Base-by-base conservation (phyloP, 192 early-diverging fungal genomes). In the Thoreauomyces humboldtii region DNA sequence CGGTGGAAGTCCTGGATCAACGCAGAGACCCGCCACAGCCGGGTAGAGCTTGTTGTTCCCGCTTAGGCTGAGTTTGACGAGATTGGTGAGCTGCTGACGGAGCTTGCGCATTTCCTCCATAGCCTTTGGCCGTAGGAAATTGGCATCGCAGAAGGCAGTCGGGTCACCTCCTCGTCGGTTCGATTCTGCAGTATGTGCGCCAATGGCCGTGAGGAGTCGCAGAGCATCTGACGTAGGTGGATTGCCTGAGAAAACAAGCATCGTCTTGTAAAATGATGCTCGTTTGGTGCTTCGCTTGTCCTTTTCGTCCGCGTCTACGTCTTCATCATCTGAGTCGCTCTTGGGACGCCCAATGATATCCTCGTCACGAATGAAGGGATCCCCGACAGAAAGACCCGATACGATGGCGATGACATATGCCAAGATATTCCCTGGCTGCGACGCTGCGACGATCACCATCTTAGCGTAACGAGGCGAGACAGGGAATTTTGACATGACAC, bases 341-440 rank as follows among this genome's bases (percentile, higher is more conserved):
- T 28, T 48, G 19, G 36, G 55, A 19, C 72, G 38, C 0, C 62
- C 72, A 12, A 71, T 47, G 7, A 78, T 80, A 41, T 81, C 83
- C 24, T 80, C 77, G 27, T 80, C 82, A 3, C 71, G 51, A 43
- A 97, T 75, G 74, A 99, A 97, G 14, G 92, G 89, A 61, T 98
- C 94, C 28, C 93, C 97, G 0, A 96, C 92, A 1, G 93, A 92
- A 45, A 98, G 69, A 0, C 90, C 94, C 0, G 95, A 85, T 7
- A 98, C 95, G 62, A 98, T 84, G 0, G 89, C 90, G 62, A 98
- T 91, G 4, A 94, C 79, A 70, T 92, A 96, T 5, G 89, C 84
- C 54, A 86, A 48, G 34, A 98, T 78, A 62, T 91, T 89, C 6
- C 79, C 82, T 44, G 90, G 78, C 73, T 98, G 91, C 0, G 91